Conservation (phyloP, 1,139 yeast species). For the Zygosaccharomyces pseudobailii region DNA sequence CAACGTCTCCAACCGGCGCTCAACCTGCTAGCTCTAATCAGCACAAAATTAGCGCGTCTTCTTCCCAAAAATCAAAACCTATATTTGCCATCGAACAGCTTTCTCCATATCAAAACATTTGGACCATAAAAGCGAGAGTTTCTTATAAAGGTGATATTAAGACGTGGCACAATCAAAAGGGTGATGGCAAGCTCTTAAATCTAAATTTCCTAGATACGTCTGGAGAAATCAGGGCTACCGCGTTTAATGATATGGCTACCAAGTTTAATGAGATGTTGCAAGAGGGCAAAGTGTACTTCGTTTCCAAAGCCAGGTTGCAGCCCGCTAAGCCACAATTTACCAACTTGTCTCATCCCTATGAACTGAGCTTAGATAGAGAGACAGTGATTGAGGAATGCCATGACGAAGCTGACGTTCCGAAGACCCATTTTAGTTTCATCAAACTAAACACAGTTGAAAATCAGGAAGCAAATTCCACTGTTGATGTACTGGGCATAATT, state of each 20-base stretch:
- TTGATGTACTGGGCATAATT: constrained; percentile 85
- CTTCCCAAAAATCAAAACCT: constrained; percentile 33
- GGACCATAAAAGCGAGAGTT: constrained; percentile 93
- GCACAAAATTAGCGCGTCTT: constrained; percentile 10
- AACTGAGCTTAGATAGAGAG: constrained; percentile 75
- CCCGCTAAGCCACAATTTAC: constrained; percentile 85
- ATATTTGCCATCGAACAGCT: constrained; percentile 78
- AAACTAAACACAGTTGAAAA: constrained; percentile 62
- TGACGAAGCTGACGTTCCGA: constrained; percentile 68
- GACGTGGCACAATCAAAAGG: constrained; percentile 80
- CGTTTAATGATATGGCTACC: constrained; percentile 84
- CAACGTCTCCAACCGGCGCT: constrained; percentile 15
- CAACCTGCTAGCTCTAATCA: constrained; percentile 11
- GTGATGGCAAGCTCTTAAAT: constrained; percentile 86
- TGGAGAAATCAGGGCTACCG: constrained; percentile 94
- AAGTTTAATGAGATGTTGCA: constrained; percentile 67
- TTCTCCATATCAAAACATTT: constrained; percentile 84
- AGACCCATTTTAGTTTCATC: constrained; percentile 69
- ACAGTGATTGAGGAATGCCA: constrained; percentile 68
- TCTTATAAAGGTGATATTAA: constrained; percentile 83
- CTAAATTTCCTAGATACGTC: constrained; percentile 89
- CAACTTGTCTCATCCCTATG: constrained; percentile 82
- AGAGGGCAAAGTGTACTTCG: constrained; percentile 85
- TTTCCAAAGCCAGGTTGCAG: constrained; percentile 76
- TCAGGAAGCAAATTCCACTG: constrained; percentile 63